Base-by-base conservation (phyloP, 106 monocot genomes). In the Acorus gramineus region DNA sequence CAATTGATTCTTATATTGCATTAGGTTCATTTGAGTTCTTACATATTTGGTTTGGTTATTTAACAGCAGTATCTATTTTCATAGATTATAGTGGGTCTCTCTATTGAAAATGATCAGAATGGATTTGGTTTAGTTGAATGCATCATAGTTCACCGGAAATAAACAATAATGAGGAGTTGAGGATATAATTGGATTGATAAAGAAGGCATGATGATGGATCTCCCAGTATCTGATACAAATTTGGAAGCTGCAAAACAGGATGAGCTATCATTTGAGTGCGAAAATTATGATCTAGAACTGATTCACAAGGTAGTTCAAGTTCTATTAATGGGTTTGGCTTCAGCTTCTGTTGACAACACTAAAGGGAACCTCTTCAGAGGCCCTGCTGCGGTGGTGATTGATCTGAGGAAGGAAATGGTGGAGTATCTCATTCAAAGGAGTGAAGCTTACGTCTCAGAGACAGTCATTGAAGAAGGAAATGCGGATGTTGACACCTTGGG, bases 341-440 rank as follows among this genome's bases (percentile, higher is more conserved):
- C 63, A 4, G 49, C 68, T 6, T 69, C 62, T 45, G 55, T 75
- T 4, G 75, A 75, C 75, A 68, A 55, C 55, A 69, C 68, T 3
- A 63, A 67, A 2, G 75, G 75, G 8, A 63, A 75, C 43, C 53
- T 45, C 46, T 66, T 66, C 66, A 66, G 50, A 14, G n/a, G 53
- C 42, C 66, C 66, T 10, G 11, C 42, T 52, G 54, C 66, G 5
- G 53, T 66, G 52, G 52, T 5, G 4, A 4, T n/a, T 66, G 54
- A 66, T 66, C n/a, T 55, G 28, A 53, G 54, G 42, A 55, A 54
- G 14, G 66, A 66, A 54, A 66, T 66, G 66, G 44, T 45, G 4
- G 53, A 66, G 4, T 55, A 55, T 52, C 42, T 66, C 4, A 66
- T 43, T 3, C 8, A 8, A 44, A 66, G 66, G 55, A 7, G 53